Percentiles rank a stretch among this genome's conserved stretches.
These are phyloP conservation scores for Kwoniella dendrophila DNA, from an alignment of 768 basidiomycete genomes.

Conservation along the genomic window DNA sequence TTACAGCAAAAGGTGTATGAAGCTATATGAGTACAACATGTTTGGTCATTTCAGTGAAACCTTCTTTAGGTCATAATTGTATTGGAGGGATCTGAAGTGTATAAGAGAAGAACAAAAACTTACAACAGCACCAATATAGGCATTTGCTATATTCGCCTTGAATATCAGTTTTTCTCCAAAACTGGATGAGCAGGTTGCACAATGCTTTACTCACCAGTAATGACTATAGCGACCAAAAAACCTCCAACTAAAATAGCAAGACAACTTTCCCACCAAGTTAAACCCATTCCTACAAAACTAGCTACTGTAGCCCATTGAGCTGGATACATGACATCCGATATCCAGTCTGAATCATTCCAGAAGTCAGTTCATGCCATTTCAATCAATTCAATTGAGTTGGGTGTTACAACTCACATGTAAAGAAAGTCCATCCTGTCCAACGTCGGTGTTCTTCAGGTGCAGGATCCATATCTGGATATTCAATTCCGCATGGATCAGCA, in stretches of 20 bases:
- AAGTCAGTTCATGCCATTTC: background rate
- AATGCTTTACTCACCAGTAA: constrained; percentile 27
- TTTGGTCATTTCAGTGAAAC: background rate
- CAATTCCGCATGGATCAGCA: constrained; percentile 6
- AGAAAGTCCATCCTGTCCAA: constrained; percentile 44
- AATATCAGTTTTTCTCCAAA: background rate
- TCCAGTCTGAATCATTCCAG: constrained; percentile 29
- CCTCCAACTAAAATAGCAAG: constrained; percentile 83
- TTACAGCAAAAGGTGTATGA: constrained; percentile 46
- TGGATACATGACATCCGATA: constrained; percentile 37
- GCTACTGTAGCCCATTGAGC: constrained; percentile 41
- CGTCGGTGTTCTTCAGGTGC: constrained; percentile 32
- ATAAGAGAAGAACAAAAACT: background rate
- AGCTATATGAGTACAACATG: background rate
- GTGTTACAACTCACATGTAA: constrained; percentile 28
- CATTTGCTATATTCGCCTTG: constrained; percentile 30
- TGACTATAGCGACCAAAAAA: constrained; percentile 66
- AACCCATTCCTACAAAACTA: constrained; percentile 33
- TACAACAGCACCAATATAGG: constrained; percentile 39
- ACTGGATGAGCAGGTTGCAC: background rate
- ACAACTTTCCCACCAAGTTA: constrained; percentile 72
- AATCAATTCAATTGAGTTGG: too few relatives aligned
- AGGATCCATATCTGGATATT: constrained; percentile 42
- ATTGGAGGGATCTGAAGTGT: background rate
- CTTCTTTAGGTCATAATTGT: too few relatives aligned